phyloP scores from a whole-genome alignment of 2,329 filamentous ascomycete species.

The Myriangium duriaei region DNA sequence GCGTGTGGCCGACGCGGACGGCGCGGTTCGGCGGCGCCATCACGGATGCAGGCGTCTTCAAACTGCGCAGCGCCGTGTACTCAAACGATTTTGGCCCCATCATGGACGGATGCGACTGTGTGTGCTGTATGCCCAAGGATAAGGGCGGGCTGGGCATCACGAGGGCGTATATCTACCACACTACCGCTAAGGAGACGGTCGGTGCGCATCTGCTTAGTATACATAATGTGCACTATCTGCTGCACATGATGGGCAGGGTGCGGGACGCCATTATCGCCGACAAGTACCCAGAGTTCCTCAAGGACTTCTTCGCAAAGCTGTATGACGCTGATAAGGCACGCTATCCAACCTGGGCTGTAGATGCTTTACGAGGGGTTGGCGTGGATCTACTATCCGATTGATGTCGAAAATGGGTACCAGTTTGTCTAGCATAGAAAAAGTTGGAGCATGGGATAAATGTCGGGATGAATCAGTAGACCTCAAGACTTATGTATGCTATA shows the following conservation, averaged over 20 bases:
- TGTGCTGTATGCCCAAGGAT: constrained; percentile 56
- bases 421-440: no score
- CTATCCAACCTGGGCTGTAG: constrained; percentile 76
- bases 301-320: constrained; percentile 61
- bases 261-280: constrained; percentile 73
- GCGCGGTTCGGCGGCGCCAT: constrained; percentile 93
- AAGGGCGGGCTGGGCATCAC: constrained; percentile 66
- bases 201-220: constrained; percentile 78
- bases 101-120: constrained; percentile 70
- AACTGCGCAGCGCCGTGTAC: constrained; percentile 65
- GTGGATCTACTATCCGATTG: constrained; percentile 51
- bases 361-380: constrained; percentile 64
- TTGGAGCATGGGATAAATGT: no score
- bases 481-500: no score
- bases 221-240: constrained; percentile 89
- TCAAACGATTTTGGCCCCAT: constrained; percentile 72
- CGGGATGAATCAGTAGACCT: no score
- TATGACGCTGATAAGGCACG: constrained; percentile 51
- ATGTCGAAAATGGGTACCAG: no score
- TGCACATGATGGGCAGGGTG: constrained; percentile 66
- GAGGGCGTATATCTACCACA: constrained; percentile 79
- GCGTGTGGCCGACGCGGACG: constrained; percentile 94
- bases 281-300: constrained; percentile 64
- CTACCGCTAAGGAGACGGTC: constrained; percentile 87
- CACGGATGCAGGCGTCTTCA: constrained; percentile 68